phyloP scores from a whole-genome alignment of 768 basidiomycete genomes.

The Collybiopsis confluens region DNA sequence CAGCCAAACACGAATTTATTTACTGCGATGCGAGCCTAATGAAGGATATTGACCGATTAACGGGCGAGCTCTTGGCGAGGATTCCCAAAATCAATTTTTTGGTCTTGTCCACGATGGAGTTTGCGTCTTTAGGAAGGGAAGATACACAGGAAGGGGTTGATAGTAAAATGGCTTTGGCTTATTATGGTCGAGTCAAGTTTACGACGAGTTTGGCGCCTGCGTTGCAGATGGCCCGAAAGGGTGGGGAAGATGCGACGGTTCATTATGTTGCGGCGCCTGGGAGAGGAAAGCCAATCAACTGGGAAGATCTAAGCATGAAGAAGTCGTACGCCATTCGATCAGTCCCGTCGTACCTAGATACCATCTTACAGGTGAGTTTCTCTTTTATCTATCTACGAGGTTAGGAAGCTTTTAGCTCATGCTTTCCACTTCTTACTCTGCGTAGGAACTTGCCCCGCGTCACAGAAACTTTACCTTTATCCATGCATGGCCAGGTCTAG shows the following conservation, averaged over 20 bases:
- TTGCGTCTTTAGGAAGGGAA: slow-evolving; percentile 24
- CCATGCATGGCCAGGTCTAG: slow-evolving; percentile 18
- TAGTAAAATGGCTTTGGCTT: slow-evolving; percentile 26
- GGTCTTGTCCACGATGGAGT: slow-evolving; percentile 24
- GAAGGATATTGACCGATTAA: slow-evolving; percentile 22
- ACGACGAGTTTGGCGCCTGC: slow-evolving; percentile 26
- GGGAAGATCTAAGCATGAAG: slow-evolving; percentile 28
- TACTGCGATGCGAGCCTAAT: slow-evolving; percentile 28
- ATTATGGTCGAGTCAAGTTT: slow-evolving; percentile 33
- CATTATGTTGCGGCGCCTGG: slow-evolving; percentile 26
- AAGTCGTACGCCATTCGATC: slow-evolving; percentile 18
- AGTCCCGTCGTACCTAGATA: slow-evolving; percentile 22
- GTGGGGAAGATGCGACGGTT: slow-evolving; percentile 31
- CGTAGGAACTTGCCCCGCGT: slow-evolving; percentile 16
- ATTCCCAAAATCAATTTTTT: slow-evolving; percentile 30
- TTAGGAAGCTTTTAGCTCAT: neutral
- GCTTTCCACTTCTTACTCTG: neutral
- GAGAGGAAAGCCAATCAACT: slow-evolving; percentile 19
- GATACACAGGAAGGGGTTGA: slow-evolving; percentile 33
- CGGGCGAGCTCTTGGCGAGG: slow-evolving; percentile 18
- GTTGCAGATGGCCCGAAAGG: slow-evolving; percentile 24
- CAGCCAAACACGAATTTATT: slow-evolving; percentile 26
- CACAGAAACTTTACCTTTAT: slow-evolving; percentile 15
- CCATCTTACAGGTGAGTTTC: slow-evolving; percentile 23
- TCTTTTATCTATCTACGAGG: neutral